phyloP scores from a whole-genome alignment of 2,329 filamentous ascomycete genomes.

The Hypoxylon sp. region DNA sequence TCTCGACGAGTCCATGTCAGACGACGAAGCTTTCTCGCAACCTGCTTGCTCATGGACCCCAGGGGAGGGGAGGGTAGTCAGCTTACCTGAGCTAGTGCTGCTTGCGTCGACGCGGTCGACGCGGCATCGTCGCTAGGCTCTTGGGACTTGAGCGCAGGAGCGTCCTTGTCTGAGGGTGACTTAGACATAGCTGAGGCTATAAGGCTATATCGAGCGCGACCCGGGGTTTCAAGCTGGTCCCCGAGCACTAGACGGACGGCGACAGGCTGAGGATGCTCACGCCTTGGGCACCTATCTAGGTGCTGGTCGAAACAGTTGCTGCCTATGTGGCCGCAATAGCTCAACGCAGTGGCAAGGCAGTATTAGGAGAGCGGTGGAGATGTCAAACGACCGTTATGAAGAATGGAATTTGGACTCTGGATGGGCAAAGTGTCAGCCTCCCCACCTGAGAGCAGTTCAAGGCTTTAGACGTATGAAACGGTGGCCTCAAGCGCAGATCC shows the following conservation, averaged over 20 bases:
- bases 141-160: constrained; percentile 23
- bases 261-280: not conserved
- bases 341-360: not conserved
- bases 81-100: constrained; percentile 42
- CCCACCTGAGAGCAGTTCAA: constrained; percentile 25
- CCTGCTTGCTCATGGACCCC: not conserved
- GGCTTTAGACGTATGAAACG: constrained; percentile 12
- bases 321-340: not conserved
- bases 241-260: too few species aligned
- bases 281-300: constrained; percentile 5
- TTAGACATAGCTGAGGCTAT: constrained; percentile 37
- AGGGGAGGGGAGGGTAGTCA: not conserved
- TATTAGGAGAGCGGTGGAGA: constrained; percentile 11
- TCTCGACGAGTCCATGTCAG: constrained; percentile 32
- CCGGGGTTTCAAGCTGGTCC: not conserved
- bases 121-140: constrained; percentile 23
- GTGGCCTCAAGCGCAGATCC: constrained; percentile 32
- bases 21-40: constrained; percentile 2
- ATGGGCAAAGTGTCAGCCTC: constrained; percentile 28
- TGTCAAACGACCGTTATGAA: not conserved
- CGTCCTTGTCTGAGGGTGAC: constrained; percentile 24
- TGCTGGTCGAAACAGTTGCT: constrained; percentile 1
- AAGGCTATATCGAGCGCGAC: not conserved
- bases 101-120: constrained; percentile 28
- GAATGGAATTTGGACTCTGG: constrained; percentile 6